Evolutionary conservation across 371 early-diverging fungal species (phyloP).

Genomic region (Globomyces sp.): DNA sequence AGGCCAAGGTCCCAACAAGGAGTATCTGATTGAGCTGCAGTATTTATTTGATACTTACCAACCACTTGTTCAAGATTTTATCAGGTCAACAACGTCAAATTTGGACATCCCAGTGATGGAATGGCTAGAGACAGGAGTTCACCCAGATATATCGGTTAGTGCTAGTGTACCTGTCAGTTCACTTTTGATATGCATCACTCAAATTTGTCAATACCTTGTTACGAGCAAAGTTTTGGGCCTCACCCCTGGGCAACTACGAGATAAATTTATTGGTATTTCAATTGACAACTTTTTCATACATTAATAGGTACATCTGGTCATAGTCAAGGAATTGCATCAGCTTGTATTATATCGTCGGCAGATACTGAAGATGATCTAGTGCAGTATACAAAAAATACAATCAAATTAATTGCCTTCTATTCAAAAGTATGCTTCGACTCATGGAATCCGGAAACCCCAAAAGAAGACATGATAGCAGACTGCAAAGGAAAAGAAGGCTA

Average conservation of each 20-base stretch:
- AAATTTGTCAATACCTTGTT: conserved; percentile 78
- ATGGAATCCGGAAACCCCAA: conserved; percentile 85
- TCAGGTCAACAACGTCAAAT: no score
- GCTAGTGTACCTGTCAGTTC: conserved; percentile 82
- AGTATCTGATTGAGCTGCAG: conserved; percentile 91
- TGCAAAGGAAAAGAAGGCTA: conserved; percentile 90
- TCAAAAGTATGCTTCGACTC: conserved; percentile 83
- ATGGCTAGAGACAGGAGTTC: no score
- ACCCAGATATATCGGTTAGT: conserved; percentile 57
- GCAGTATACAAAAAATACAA: conserved; percentile 75
- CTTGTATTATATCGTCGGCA: conserved; percentile 84
- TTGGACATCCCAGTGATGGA: no score
- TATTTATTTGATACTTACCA: conserved; percentile 79
- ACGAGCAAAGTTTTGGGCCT: conserved; percentile 59
- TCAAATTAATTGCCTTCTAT: conserved; percentile 87
- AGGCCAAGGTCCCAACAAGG: conserved; percentile 88
- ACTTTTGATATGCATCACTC: conserved; percentile 88
- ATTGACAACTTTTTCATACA: no score
- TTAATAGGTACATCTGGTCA: conserved; percentile 84
- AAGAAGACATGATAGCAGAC: conserved; percentile 81
- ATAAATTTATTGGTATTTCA: conserved; percentile 41
- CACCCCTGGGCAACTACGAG: conserved; percentile 43
- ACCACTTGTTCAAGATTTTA: conserved; percentile 61
- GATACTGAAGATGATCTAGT: conserved; percentile 76
- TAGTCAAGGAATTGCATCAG: conserved; percentile 92